phyloP scores from a whole-genome alignment of 208 protist genomes.

The Strigomonas culicis region DNA sequence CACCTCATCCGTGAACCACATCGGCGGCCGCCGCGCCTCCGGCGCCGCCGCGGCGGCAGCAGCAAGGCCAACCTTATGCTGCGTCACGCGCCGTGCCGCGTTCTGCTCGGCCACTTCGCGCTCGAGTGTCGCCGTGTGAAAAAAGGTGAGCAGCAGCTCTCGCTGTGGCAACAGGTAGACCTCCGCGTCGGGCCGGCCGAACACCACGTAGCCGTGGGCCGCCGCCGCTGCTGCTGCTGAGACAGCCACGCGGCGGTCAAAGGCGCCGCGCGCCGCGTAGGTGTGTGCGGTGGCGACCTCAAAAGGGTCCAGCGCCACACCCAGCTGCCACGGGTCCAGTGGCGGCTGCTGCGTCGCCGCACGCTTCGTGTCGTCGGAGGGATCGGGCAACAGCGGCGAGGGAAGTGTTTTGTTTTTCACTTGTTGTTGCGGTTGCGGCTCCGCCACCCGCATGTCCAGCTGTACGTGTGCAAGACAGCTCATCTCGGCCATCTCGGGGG shows the following conservation, averaged over 20 bases:
- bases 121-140: slow-evolving; percentile 55
- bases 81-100: no score
- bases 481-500: no score
- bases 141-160: slow-evolving; percentile 61
- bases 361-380: no score
- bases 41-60: no score
- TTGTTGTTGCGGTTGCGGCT: no score
- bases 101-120: slow-evolving; percentile 4
- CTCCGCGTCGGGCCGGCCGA: slow-evolving; percentile 58
- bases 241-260: neutral
- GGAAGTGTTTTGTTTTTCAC: no score
- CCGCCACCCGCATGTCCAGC: no score
- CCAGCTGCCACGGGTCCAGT: slow-evolving; percentile 61
- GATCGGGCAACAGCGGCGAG: no score
- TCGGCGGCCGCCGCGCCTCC: no score
- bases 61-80: no score
- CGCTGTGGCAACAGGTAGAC: slow-evolving; percentile 75
- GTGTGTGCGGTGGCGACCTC: slow-evolving; percentile 45
- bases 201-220: slow-evolving; percentile 13
- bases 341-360: neutral
- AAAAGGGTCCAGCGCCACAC: slow-evolving; percentile 47
- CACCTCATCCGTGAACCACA: no score
- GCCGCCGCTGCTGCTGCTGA: neutral
- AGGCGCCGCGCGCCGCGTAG: slow-evolving; percentile 22
- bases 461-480: no score